Evolutionary conservation across 768 basidiomycete species (phyloP).

Genomic region (Lepiota venenata): DNA sequence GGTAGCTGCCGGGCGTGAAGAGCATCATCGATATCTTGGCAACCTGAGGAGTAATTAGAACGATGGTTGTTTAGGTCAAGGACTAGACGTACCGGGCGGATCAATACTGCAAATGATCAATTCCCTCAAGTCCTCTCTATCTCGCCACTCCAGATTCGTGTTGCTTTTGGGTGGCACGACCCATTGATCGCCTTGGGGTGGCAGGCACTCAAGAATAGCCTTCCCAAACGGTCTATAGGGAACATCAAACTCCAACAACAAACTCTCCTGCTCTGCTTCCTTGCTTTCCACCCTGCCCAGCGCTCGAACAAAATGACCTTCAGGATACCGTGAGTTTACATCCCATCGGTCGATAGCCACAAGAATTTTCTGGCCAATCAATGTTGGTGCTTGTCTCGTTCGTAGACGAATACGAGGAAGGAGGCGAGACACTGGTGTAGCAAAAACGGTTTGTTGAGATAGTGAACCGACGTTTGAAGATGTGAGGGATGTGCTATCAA

Average conservation of each 20-base stretch:
- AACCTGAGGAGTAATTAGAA: conserved; percentile 45
- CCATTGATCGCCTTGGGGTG: conserved; percentile 88
- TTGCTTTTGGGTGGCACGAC: conserved; percentile 78
- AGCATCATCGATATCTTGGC: conserved; percentile 98
- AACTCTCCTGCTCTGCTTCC: conserved; percentile 92
- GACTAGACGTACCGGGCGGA: conserved; percentile 65
- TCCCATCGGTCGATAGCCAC: conserved; percentile 96
- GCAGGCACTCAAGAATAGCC: conserved; percentile 89
- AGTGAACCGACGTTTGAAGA: conserved; percentile 76
- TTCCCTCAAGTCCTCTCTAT: conserved; percentile 83
- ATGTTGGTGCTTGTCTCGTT: conserved; percentile 88
- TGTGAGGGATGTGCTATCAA: conserved; percentile 85
- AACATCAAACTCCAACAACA: conserved; percentile 92
- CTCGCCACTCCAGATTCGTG: conserved; percentile 56
- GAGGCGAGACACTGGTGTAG: conserved; percentile 86
- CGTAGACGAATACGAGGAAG: conserved; percentile 93
- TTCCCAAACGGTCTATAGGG: conserved; percentile 97
- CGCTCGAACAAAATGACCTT: conserved; percentile 94
- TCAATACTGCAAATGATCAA: conserved; percentile 95
- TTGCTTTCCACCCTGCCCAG: conserved; percentile 91
- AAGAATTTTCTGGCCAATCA: conserved; percentile 92
- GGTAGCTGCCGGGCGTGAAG: conserved; percentile 84
- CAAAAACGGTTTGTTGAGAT: conserved; percentile 89
- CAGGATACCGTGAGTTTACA: conserved; percentile 82
- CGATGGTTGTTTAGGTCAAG: neutral